phyloP scores from a whole-genome alignment of 768 basidiomycete species.

The Psilocybe azurescens region DNA sequence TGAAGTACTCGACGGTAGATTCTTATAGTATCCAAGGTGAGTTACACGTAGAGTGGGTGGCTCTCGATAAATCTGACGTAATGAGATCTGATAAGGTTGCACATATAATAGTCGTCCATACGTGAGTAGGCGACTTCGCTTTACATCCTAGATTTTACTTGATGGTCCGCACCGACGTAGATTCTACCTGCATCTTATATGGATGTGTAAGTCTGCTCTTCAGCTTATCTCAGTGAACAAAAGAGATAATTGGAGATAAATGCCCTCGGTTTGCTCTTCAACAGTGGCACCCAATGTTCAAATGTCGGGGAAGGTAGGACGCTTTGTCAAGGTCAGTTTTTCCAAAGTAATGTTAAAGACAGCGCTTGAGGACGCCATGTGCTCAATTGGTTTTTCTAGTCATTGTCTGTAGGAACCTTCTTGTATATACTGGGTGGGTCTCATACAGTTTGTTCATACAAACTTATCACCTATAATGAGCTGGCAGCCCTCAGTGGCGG shows the following conservation, averaged over 20 bases:
- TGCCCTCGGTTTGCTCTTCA: neutral
- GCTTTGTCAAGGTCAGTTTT: neutral
- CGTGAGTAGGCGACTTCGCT: neutral
- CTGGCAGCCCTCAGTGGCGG: too few species aligned
- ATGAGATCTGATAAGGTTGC: neutral
- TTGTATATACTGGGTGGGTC: neutral
- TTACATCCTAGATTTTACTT: neutral
- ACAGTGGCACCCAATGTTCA: neutral
- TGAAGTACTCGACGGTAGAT: neutral
- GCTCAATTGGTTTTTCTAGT: neutral
- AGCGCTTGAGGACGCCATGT: neutral
- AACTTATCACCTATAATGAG: too few species aligned
- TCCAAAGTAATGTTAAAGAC: too few species aligned
- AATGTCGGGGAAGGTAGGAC: neutral
- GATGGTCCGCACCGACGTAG: neutral
- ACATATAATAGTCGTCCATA: neutral
- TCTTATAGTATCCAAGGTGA: neutral
- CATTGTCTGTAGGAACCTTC: neutral
- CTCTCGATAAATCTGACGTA: too few species aligned
- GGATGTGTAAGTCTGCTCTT: neutral
- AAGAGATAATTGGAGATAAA: too few species aligned
- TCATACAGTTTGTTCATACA: too few species aligned
- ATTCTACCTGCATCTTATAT: neutral
- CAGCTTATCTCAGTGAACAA: too few species aligned
- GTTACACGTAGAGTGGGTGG: too few species aligned